Evolutionary conservation across 192 early-diverging fungal species (phyloP).

Genomic region (Coemansia sp.): DNA sequence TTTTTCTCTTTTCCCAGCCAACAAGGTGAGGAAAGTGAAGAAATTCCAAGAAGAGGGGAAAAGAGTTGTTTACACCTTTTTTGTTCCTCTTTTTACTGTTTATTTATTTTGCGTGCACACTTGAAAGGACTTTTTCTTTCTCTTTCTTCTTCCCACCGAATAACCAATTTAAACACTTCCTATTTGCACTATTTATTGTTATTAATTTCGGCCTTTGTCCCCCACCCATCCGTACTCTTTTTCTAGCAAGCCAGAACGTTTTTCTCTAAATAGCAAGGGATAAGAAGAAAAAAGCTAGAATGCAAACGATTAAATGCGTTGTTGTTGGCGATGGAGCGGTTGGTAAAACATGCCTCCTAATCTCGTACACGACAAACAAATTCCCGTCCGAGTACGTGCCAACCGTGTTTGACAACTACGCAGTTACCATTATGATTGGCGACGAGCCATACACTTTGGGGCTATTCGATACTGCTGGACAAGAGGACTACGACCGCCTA

Average conservation of each 20-base stretch:
- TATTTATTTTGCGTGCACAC: neutral
- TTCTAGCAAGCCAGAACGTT: neutral
- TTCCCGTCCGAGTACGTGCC: constrained; percentile 88
- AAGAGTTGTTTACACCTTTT: too few relatives aligned
- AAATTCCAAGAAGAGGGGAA: too few relatives aligned
- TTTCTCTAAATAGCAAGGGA: neutral
- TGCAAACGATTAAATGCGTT: constrained; percentile 87
- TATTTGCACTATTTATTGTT: neutral
- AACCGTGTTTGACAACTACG: constrained; percentile 97
- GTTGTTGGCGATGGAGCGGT: constrained; percentile 90
- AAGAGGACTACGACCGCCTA: constrained; percentile 95
- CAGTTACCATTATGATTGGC: constrained; percentile 97
- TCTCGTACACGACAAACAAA: constrained; percentile 77
- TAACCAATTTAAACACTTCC: neutral
- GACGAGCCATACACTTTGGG: constrained; percentile 94
- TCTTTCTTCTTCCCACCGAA: neutral
- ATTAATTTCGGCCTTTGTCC: too few relatives aligned
- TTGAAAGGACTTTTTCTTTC: neutral
- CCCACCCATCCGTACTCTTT: neutral
- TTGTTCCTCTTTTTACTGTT: too few relatives aligned
- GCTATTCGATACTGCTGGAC: constrained; percentile 95
- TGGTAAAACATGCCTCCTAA: constrained; percentile 89
- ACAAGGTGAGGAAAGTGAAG: neutral
- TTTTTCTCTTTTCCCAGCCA: too few relatives aligned
- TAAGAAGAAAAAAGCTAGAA: constrained; percentile 14